A percentile compares a stretch with the other conserved stretches of the same genome.
Conservation (phyloP, 495 filamentous ascomycete genomes). For the Penicillium pulvis region DNA sequence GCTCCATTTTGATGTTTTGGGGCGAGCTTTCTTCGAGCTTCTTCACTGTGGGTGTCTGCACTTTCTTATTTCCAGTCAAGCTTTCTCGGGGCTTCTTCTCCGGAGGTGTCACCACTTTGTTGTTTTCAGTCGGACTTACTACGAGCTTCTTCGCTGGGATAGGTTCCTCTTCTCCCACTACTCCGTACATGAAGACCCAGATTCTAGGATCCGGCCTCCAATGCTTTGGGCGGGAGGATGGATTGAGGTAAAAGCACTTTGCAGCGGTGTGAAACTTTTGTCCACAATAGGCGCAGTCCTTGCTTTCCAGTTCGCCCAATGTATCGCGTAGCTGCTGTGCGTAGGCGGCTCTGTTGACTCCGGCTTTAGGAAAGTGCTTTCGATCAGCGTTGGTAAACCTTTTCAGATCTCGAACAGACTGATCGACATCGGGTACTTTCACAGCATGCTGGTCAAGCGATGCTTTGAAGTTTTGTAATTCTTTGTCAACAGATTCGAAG, state of each 20-base stretch:
- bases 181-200: background rate
- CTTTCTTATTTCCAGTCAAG: background rate
- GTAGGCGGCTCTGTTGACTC: background rate
- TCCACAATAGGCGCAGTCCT: conserved; percentile 2
- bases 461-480: background rate
- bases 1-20: too few relatives aligned
- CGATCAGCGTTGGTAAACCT: background rate
- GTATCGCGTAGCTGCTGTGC: background rate
- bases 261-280: background rate
- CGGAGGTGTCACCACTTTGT: background rate
- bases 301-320: background rate
- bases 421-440: too few relatives aligned
- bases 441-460: background rate
- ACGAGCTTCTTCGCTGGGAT: too few relatives aligned
- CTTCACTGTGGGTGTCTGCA: too few relatives aligned
- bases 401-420: background rate
- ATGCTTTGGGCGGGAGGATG: background rate
- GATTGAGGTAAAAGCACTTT: conserved; percentile 3
- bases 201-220: background rate
- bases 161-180: too few relatives aligned
- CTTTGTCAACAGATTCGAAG: background rate
- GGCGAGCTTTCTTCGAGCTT: too few relatives aligned
- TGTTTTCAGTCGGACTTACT: background rate
- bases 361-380: background rate
- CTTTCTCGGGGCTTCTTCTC: background rate